A percentile compares a stretch with the other conserved stretches of the same genome.
Evolutionary conservation across 768 basidiomycete species (phyloP).

Genomic region (Podaxis sp.): DNA sequence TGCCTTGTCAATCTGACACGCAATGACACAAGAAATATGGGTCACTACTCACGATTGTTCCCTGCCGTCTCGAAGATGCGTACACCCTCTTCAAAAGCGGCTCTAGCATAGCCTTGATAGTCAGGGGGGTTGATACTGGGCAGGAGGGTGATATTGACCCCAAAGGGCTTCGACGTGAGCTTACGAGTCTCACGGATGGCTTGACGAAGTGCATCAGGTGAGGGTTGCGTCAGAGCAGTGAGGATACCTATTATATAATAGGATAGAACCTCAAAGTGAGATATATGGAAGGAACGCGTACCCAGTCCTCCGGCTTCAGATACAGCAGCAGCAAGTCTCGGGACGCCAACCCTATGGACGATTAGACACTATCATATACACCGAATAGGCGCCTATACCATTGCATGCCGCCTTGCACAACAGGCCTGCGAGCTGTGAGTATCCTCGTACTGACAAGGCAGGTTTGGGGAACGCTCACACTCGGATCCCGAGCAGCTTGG

Average conservation of each 20-base stretch:
- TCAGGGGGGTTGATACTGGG: conserved; percentile 90
- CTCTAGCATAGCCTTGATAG: conserved; percentile 80
- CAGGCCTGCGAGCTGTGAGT: conserved; percentile 44
- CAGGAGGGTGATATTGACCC: conserved; percentile 84
- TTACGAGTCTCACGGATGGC: conserved; percentile 79
- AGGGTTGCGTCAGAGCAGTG: conserved; percentile 87
- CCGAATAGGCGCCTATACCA: conserved; percentile 44
- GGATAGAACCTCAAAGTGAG: background rate
- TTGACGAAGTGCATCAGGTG: conserved; percentile 72
- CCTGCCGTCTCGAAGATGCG: conserved; percentile 91
- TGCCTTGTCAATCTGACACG: background rate
- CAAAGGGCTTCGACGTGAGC: conserved; percentile 74
- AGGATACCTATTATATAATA: conserved; percentile 53
- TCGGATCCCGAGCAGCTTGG: conserved; percentile 62
- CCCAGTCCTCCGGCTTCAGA: conserved; percentile 84
- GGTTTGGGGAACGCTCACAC: conserved; percentile 43
- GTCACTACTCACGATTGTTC: conserved; percentile 65
- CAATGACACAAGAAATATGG: background rate
- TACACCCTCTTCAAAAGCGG: conserved; percentile 85
- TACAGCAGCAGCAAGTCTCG: conserved; percentile 71
- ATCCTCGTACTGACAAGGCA: background rate
- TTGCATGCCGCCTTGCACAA: conserved; percentile 91
- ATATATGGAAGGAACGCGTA: conserved; percentile 22
- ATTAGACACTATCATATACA: background rate
- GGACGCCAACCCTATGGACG: conserved; percentile 71